phyloP scores from a whole-genome alignment of 2,329 filamentous ascomycete species.

The Fusarium torulosum region DNA sequence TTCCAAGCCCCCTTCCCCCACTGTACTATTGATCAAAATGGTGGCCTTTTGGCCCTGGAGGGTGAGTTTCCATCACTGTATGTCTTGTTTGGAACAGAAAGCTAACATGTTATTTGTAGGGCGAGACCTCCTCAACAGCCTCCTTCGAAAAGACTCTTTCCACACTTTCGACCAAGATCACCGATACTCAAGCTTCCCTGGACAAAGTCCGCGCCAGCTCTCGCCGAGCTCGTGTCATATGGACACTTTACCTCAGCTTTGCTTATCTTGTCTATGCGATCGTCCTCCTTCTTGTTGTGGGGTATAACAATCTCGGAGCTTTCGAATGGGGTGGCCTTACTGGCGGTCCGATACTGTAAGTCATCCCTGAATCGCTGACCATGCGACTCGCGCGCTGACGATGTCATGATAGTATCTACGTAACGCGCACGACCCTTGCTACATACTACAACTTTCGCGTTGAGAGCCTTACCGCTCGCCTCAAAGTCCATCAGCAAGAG shows the following conservation, averaged over 20 bases:
- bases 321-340: constrained; percentile 83
- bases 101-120: constrained; percentile 62
- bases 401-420: constrained; percentile 76
- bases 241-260: constrained; percentile 91
- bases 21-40: constrained; percentile 63
- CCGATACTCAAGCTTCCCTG: constrained; percentile 77
- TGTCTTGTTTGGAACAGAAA: not conserved
- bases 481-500: constrained; percentile 82
- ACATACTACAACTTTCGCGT: constrained; percentile 86
- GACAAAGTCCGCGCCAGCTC: constrained; percentile 79
- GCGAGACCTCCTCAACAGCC: constrained; percentile 83
- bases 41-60: constrained; percentile 89
- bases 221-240: constrained; percentile 84
- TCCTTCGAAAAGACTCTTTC: constrained; percentile 94
- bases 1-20: constrained; percentile 8
- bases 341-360: constrained; percentile 82
- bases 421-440: constrained; percentile 74
- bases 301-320: constrained; percentile 80
- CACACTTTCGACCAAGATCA: constrained; percentile 84
- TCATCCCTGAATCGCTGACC: not conserved
- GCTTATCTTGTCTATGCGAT: constrained; percentile 89
- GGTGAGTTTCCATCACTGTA: constrained; percentile 60
- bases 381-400: constrained; percentile 28
- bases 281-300: constrained; percentile 85
- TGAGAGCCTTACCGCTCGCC: constrained; percentile 72